Base-by-base conservation (phyloP, 441 rosid genomes). In the Bocquillonia castaneifolia region DNA sequence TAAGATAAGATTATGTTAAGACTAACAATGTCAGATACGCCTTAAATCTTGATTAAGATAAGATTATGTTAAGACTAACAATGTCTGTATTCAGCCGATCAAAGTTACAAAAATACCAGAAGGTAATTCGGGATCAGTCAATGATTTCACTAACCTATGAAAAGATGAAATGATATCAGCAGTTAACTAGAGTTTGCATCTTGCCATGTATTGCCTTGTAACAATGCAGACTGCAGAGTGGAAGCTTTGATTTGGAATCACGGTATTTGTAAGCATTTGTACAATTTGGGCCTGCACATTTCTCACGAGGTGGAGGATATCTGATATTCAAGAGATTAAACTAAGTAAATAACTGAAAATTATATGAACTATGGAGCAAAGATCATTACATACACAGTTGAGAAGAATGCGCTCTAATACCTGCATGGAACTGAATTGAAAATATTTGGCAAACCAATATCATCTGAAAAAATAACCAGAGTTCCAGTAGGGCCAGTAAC, bases 261-360 rank as follows among this genome's bases (percentile, higher is more conserved):
- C 93, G 86, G 64, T 94, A 92, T 78, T 74, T 90, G 85, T 80
- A 94, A 3, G 91, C 85, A 62, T 92, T 90, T 50, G 83, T 82
- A 70, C 96, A 90, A 1, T 82, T 74, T 59, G 98, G 96, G 59
- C 94, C 96, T 0, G 88, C 98, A 22, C 98, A 94, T 26, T 79
- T 92, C 71, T 92, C 98, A 5, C 93, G 85, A 2, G 93, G 91
- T 55, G 96, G 93, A 79, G 99, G 99, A 69, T 94, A 92, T 64
- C 99, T 92, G 83, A 69, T 42, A 40, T 77, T 68, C 60, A 61
- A 28, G 64, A 65, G 36, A 17, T 44, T 26, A 10, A 66, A n/a
- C 39, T 14, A 45, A 42, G 20, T 6, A 67, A 47, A 40, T 1
- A 26, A 25, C 36, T 53, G 26, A 12, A 74, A 69, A 1, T 12